phyloP scores from a whole-genome alignment of 148 eudicot genomes.

The Hydrangea macrophylla region DNA sequence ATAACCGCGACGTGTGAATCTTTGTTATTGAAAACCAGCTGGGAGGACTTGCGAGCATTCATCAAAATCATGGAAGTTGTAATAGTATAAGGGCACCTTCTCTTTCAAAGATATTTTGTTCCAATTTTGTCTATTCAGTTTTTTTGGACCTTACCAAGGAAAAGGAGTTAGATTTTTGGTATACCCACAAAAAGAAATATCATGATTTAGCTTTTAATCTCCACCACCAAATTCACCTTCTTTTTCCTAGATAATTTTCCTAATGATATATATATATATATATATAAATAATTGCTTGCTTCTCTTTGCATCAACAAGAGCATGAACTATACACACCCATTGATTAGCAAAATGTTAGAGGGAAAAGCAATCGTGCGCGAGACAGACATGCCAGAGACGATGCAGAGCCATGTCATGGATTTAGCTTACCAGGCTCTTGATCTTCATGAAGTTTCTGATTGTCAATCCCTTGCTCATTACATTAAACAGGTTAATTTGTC shows the following conservation, averaged over 20 bases:
- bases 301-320: neutral
- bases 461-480: slow-evolving; percentile 13
- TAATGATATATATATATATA: too few relatives aligned
- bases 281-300: neutral
- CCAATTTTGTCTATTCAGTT: neutral
- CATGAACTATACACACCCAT: neutral
- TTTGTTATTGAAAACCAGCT: neutral
- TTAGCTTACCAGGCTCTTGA: slow-evolving; percentile 17
- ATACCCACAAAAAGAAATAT: slow-evolving; percentile 8
- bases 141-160: neutral
- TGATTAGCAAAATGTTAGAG: slow-evolving; percentile 10
- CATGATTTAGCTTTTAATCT: neutral
- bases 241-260: neutral
- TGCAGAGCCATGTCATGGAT: slow-evolving; percentile 17
- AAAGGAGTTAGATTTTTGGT: neutral
- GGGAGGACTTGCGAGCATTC: neutral
- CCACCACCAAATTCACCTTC: neutral
- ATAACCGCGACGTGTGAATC: too few relatives aligned
- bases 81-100: too few relatives aligned
- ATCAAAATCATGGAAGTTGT: neutral
- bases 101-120: neutral
- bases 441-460: slow-evolving; percentile 15
- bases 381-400: slow-evolving; percentile 13
- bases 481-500: slow-evolving; percentile 12
- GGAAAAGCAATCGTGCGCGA: slow-evolving; percentile 9